Evolutionary conservation across 345 rosid genomes (phyloP).

Genomic region (Clarkia xantiana): DNA sequence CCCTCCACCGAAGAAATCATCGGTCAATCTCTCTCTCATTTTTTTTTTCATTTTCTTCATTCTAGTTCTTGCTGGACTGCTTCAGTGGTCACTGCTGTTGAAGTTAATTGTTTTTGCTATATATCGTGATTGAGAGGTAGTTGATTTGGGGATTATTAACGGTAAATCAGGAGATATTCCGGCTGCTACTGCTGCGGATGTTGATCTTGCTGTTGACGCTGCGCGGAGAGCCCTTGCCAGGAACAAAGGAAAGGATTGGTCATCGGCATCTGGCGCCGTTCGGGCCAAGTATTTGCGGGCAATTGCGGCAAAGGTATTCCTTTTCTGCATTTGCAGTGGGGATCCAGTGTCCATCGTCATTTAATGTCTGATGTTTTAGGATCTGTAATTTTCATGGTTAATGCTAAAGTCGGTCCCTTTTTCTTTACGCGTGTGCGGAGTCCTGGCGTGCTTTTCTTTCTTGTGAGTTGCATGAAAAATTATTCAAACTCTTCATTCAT

Average conservation of each 20-base stretch:
- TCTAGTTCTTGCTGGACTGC: not conserved
- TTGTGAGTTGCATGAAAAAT: no score
- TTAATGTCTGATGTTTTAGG: no score
- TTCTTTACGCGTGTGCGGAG: no score
- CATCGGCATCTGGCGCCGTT: slow-evolving; percentile 56
- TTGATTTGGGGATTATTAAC: slow-evolving; percentile 5
- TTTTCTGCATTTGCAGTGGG: no score
- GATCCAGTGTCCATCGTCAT: no score
- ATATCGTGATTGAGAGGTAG: slow-evolving; percentile 1
- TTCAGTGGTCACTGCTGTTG: not conserved
- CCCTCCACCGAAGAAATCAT: slow-evolving; percentile 6
- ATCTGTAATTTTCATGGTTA: no score
- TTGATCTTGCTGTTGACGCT: slow-evolving; percentile 76
- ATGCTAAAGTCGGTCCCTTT: no score
- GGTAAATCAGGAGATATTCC: slow-evolving; percentile 67
- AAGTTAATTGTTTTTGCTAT: not conserved
- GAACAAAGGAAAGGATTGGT: slow-evolving; percentile 76
- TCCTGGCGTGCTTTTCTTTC: no score
- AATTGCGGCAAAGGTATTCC: slow-evolving; percentile 79
- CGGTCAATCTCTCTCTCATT: not conserved
- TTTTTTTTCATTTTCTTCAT: not conserved
- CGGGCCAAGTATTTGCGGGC: slow-evolving; percentile 92
- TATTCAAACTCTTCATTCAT: no score
- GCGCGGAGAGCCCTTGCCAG: slow-evolving; percentile 62
- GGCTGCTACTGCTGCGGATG: slow-evolving; percentile 89